Base-by-base conservation (phyloP, 495 filamentous ascomycete genomes). In the Cudoniella acicularis region DNA sequence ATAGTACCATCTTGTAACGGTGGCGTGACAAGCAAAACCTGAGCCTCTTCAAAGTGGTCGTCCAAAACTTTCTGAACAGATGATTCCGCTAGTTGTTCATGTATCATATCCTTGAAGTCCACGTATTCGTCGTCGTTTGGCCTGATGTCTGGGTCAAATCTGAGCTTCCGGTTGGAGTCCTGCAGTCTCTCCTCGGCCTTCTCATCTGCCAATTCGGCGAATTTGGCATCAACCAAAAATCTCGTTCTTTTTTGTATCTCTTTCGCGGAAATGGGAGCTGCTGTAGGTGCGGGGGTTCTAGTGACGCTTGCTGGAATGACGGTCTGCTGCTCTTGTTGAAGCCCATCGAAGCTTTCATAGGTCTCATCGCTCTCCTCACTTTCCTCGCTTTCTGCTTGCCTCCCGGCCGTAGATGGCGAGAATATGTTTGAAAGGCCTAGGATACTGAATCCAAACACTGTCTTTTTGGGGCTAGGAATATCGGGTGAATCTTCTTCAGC, bases 41-140 rank as follows among this genome's bases (percentile, higher is more conserved):
- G 57, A 10, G 36, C 56, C 36, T 58, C 54, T 25, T 46, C 77
- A 50, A 67, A 62, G n/a, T 62, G 10, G 9, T 25, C 23, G 21
- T 64, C 46, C 11, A 62, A 16, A 22, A 62, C 23, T 10, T 23
- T 10, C 21, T 25, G 20, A 30, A 63, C 18, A n/a, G 48, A 36
- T 16, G 10, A 17, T 23, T 45, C 17, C 13, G 1, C 17, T 21
- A 57, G 26, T 24, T 45, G 11, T 40, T 50, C 22, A 21, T 2
- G 24, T 4, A 56, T 23, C 2, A 30, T 10, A 27, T 25, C 10
- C 21, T 17, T n/a, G 16, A 9, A 21, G 0, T 25, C 26, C 11
- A 27, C 30, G 16, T 27, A 57, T 23, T 57, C 23, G 1, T 24
- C 4, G 36, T 57, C 54, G 1, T 1, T 18, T 4, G 54, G 43